phyloP scores from a whole-genome alignment of 202 grass and related monocot genomes.

The Carex sylvatica region DNA sequence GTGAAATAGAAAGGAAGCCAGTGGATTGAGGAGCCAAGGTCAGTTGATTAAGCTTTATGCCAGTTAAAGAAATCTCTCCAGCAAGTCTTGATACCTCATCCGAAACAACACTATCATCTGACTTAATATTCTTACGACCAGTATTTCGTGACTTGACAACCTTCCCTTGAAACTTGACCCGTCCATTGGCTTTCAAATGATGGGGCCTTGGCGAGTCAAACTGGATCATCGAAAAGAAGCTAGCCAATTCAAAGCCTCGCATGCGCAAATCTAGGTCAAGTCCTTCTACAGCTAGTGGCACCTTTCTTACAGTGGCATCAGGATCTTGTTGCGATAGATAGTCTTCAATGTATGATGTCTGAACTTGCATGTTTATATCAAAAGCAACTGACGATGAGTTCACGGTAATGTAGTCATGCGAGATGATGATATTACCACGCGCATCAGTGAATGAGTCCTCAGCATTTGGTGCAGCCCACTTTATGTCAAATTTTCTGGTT shows the following conservation, averaged over 20 bases:
- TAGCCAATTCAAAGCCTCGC: conserved; percentile 91
- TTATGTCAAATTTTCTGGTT: conserved; percentile 95
- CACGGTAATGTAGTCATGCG: conserved; percentile 75
- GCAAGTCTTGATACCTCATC: conserved; percentile 50
- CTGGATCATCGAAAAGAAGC: conserved; percentile 72
- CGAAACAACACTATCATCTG: conserved; percentile 10
- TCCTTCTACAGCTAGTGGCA: conserved; percentile 77
- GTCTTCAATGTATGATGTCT: conserved; percentile 85
- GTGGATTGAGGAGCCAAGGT: conserved; percentile 87
- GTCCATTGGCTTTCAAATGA: conserved; percentile 96
- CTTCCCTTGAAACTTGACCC: conserved; percentile 95
- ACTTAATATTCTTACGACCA: conserved; percentile 35
- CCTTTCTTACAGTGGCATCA: conserved; percentile 49
- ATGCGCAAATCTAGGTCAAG: conserved; percentile 94
- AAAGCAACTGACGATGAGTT: conserved; percentile 94
- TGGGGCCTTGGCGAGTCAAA: conserved; percentile 83
- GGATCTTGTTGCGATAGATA: conserved; percentile 47
- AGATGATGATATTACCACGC: conserved; percentile 85
- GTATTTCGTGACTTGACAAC: conserved; percentile 57
- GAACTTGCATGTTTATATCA: conserved; percentile 76
- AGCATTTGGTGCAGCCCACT: conserved; percentile 95
- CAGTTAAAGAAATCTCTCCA: conserved; percentile 83
- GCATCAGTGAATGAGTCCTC: conserved; percentile 97
- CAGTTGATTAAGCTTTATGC: conserved; percentile 92
- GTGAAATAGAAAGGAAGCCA: conserved; percentile 79